Evolutionary conservation across 352 stramenopile species (phyloP), one percentile per base, ranked within the genome.

Genomic region (Pythium periplocum): DNA sequence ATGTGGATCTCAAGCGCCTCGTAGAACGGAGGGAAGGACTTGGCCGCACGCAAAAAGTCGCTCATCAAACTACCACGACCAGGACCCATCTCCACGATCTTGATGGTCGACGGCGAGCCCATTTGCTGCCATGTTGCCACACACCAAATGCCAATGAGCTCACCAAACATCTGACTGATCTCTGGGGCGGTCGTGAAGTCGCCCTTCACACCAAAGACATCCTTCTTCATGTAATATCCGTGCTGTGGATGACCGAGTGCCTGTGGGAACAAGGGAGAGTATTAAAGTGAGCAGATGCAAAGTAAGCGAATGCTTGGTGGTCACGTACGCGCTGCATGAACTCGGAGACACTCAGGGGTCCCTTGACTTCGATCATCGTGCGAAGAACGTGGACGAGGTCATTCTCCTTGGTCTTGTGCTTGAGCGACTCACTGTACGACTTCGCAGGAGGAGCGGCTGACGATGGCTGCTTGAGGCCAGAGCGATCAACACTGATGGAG

Each of bases 211-310:
- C 92, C 92, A 64, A 98, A 96, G 49, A 97, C 83, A 56, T 97
- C 83, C 40, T 85, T 84, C 62, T 95, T 94, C 71, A 97, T 98
- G 76, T 98, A 98, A 72, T 98, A 98, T 37, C 95, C 95, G 70
- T 97, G 82, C 48, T 87, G 51, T 10, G 89, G 90, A 74, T 98
- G 90, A 45, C 87, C 89, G 60, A 98, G 75, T 35, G 81, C 81
- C 72, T 83, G 51, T 35, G 9, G 31, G 7, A 49, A 39, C 45
- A 44, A 38, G 39, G 48, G 12, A 17, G 49, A 6, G 32, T 17
- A 58, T 46, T 8, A 12, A 26, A 35, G 57, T 30, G 33, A 51
- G 50, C 50, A 52, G 17, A 26, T 26, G 17, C 17, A 26, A 26
- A 26, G 17, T 26, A 26, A 26, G 17, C 17, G 38, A 48, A 33